These are phyloP conservation scores for Nemania sp. DNA, from an alignment of 2,329 filamentous ascomycete species.

Conservation along the genomic window DNA sequence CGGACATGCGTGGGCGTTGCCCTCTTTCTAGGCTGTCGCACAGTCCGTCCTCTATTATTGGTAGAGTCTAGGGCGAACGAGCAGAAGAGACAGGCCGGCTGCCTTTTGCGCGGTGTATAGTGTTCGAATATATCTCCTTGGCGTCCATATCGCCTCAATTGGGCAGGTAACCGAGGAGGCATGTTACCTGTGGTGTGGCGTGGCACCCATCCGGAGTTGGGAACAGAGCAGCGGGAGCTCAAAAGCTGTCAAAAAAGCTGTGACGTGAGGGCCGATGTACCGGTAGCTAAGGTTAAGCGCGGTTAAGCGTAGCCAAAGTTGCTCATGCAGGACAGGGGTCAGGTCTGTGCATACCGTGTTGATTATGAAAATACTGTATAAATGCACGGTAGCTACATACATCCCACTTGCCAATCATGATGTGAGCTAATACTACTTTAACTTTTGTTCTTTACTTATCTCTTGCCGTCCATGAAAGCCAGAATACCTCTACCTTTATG, in stretches of 20 bases:
- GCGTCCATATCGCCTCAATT: constrained; percentile 35
- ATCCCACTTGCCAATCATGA: too few relatives aligned
- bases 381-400: too few relatives aligned
- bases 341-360: too few relatives aligned
- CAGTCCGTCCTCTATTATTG: constrained; percentile 17
- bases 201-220: constrained; percentile 7
- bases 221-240: constrained; percentile 10
- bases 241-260: constrained; percentile 16
- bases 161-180: constrained; percentile 35
- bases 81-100: constrained; percentile 39
- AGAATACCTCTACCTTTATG: too few relatives aligned
- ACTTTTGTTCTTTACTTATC: too few relatives aligned
- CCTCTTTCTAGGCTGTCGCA: constrained; percentile 30
- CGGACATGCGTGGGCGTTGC: constrained; percentile 25
- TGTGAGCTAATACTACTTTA: too few relatives aligned
- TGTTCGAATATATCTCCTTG: constrained; percentile 19
- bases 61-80: constrained; percentile 30
- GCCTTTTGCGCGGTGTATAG: constrained; percentile 12
- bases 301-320: too few relatives aligned
- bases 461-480: too few relatives aligned
- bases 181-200: constrained; percentile 17
- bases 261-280: constrained; percentile 2
- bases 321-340: too few relatives aligned
- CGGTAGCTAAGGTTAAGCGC: too few relatives aligned
- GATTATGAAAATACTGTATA: too few relatives aligned